Evolutionary conservation across 768 basidiomycete genomes (phyloP), one percentile per base, ranked within the genome.

Genomic region (Termitomyces sp.): DNA sequence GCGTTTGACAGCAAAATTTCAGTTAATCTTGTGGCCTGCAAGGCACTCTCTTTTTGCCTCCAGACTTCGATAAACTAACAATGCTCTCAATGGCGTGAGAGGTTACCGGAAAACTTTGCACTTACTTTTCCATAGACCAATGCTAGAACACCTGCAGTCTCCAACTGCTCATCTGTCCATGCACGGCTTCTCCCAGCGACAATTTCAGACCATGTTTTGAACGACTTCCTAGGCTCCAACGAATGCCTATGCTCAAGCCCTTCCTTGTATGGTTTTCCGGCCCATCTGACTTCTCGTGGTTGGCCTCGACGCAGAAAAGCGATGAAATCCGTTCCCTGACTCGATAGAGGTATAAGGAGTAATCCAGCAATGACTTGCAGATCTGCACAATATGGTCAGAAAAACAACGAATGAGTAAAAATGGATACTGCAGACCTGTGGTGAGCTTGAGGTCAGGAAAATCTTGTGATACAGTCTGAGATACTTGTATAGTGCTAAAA

Each of bases 11-110:
- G 72, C 37, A 94, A 67, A 13, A 93, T 72, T 54, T 86, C 88
- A 3, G 89, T 90, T 24, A 92, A 72, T 67, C 85, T 87, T 36
- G 85, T 91, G 5, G 83, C 82, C 59, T 88, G 83, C 57, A 89
- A 66, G 2, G 88, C 89, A 40, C 74, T 81, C 68, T 93, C 88
- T 68, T 91, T 91, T 69, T 92, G 86, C 61, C 91, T 72, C 91
- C 91, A 93, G 7, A 91, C 91, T 65, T 89, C 88, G 61, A 92
- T 91, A 75, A 91, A 92, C 83, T 88, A 57, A 16, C n/a, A n/a
- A 22, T 56, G 22, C 40, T 14, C 36, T 53, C 22, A 30, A 49
- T 22, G 30, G 20, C 26, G 55, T 22, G 18, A 14, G 2, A 22
- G 12, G 5, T n/a, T 20, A 12, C 8, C 9, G 20, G 13, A 32